phyloP scores from a whole-genome alignment of 805 yeast species.

The Lipomyces mesembrius region DNA sequence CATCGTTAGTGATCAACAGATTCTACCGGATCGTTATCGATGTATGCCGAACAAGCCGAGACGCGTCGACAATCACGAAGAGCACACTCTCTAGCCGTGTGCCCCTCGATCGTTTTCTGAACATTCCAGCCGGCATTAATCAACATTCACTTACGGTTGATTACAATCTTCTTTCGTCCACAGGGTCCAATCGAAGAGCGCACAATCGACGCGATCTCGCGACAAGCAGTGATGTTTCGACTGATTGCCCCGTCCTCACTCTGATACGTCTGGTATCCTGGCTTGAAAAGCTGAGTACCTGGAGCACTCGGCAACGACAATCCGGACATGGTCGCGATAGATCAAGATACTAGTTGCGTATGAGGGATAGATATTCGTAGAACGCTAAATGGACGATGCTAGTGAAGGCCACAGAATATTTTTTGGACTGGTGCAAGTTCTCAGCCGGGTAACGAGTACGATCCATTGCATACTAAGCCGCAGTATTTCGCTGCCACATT shows the following conservation, averaged over 20 bases:
- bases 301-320: conserved; percentile 91
- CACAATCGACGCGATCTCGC: conserved; percentile 90
- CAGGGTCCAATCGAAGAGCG: conserved; percentile 96
- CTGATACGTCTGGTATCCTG: conserved; percentile 85
- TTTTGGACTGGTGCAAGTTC: background rate
- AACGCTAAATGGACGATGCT: background rate
- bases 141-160: conserved; percentile 55
- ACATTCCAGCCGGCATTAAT: too few relatives aligned
- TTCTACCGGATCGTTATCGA: background rate
- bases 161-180: conserved; percentile 95
- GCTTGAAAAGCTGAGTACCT: conserved; percentile 90
- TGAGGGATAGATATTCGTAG: background rate
- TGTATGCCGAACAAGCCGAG: background rate
- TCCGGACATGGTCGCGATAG: conserved; percentile 61
- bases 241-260: conserved; percentile 93
- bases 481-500: background rate
- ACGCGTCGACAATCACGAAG: background rate
- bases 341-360: background rate
- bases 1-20: background rate
- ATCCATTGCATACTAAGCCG: background rate
- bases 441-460: background rate
- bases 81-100: too few relatives aligned
- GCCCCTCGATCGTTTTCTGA: background rate
- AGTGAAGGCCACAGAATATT: background rate
- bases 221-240: conserved; percentile 90